These are phyloP conservation scores for Pseudotsuga menziesii DNA, from an alignment of 75 land plant genomes.

Conservation along the genomic window DNA sequence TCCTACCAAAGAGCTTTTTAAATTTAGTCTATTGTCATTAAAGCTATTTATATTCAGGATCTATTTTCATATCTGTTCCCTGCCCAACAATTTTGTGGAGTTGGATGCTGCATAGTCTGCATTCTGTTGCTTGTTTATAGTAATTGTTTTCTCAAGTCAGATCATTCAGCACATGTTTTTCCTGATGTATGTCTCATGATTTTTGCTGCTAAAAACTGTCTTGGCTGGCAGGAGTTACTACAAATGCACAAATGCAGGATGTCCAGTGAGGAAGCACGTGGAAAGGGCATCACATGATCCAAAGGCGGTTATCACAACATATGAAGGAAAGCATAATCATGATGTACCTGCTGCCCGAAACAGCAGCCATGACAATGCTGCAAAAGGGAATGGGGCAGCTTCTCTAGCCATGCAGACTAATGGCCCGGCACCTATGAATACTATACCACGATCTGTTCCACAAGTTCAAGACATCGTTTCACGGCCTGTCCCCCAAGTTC, in stretches of 20 bases:
- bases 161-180: not conserved
- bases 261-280: conserved; percentile 26
- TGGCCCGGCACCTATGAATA: conserved; percentile 2
- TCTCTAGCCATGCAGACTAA: conserved; percentile 4
- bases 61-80: not conserved
- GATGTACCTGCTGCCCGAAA: conserved; percentile 30
- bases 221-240: conserved; percentile 21
- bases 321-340: conserved; percentile 30
- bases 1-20: not conserved
- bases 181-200: not conserved
- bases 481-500: conserved; percentile 2
- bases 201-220: conserved; percentile 3
- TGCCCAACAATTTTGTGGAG: not conserved
- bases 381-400: not conserved
- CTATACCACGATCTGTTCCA: conserved; percentile 6
- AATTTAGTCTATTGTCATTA: not conserved
- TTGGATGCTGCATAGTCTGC: not conserved
- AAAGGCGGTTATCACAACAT: conserved; percentile 24
- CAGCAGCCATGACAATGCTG: conserved; percentile 22
- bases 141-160: too few species aligned
- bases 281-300: conserved; percentile 32
- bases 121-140: not conserved
- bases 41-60: not conserved
- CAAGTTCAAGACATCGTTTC: conserved; percentile 7
- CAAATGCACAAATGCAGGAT: conserved; percentile 30